These are phyloP conservation scores for Termitomyces sp. DNA, from an alignment of 768 basidiomycete genomes.

Conservation along the genomic window DNA sequence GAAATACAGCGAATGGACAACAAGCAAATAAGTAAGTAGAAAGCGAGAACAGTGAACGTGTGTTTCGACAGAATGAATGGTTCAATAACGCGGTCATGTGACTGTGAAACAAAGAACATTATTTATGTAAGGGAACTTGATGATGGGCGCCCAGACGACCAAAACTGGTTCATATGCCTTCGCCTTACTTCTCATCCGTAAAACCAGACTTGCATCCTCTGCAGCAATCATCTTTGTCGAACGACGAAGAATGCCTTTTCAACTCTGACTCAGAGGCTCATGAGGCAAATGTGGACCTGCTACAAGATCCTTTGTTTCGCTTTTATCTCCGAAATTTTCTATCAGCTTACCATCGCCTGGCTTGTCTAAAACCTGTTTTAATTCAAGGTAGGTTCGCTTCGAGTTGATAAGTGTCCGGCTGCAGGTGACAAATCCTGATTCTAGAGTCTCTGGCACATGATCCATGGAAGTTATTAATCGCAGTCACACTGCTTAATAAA, in stretches of 20 bases:
- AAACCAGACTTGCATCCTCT: not conserved
- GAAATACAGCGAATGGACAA: conserved; percentile 3
- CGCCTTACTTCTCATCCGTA: conserved; percentile 6
- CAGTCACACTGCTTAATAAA: conserved; percentile 64
- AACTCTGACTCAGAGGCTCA: not conserved
- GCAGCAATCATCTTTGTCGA: not conserved
- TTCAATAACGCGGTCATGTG: conserved; percentile 16
- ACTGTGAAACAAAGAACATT: not conserved
- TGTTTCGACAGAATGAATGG: not conserved
- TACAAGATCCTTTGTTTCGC: conserved; percentile 20
- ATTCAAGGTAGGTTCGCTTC: conserved; percentile 29
- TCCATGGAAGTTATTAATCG: conserved; percentile 68
- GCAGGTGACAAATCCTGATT: not conserved
- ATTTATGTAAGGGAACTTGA: too few species aligned
- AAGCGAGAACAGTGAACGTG: not conserved
- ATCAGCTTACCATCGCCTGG: conserved; percentile 17
- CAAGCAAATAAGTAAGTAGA: conserved; percentile 5
- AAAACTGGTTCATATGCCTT: not conserved
- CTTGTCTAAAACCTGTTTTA: conserved; percentile 26
- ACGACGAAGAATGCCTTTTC: not conserved
- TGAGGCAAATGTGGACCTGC: not conserved
- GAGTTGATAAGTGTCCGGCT: not conserved
- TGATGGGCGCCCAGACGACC: conserved; percentile 1
- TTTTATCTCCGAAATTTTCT: conserved; percentile 20
- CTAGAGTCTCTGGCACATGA: conserved; percentile 48